Evolutionary conservation across 495 filamentous ascomycete species (phyloP), one percentile per base, ranked within the genome.

Genomic region (Hypoxylon fuscum): DNA sequence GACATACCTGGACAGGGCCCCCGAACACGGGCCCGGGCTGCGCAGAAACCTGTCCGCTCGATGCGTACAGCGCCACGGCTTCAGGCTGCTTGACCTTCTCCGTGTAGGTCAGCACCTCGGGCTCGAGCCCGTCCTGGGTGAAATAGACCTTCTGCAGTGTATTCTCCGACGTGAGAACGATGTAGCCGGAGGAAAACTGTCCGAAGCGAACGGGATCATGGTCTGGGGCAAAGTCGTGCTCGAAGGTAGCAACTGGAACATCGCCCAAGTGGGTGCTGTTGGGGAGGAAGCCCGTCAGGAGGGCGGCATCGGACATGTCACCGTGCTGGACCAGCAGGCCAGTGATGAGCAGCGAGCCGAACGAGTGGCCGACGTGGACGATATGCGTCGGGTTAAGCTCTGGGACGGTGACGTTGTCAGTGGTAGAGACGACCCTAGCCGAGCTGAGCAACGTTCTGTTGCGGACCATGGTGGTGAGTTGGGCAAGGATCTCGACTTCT

Each of bases 291-390:
- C 84, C 84, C 10, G 81, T 84, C 40, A 87, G 67, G 32, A 85
- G 65, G 23, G 86, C 71, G 1, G 76, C 83, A 55, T 86, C 82
- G 4, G 79, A 79, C 45, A 79, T 70, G 47, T 72, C 61, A 10
- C 82, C 83, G 59, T 84, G 77, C 58, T 73, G 70, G 12, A 77
- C 72, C 1, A 78, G 74, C 9, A 85, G 59, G 29, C 69, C 59
- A 40, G 72, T 73, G 11, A 69, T 79, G 34, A 81, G 68, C 9
- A 74, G 50, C 1, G 75, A 78, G 53, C 81, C 81, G 56, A 79
- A 83, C 14, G 74, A 78, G 72, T 85, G 82, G n/a, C 86, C 85
- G 11, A 86, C 77, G 42, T 85, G 79, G 12, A 82, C 75, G 40
- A 86, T 59, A 43, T 83, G 81, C 40, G 70, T 48, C 47, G 82